These are phyloP conservation scores for Diaporthe helianthi DNA, from an alignment of 2,329 filamentous ascomycete species.

Conservation along the genomic window DNA sequence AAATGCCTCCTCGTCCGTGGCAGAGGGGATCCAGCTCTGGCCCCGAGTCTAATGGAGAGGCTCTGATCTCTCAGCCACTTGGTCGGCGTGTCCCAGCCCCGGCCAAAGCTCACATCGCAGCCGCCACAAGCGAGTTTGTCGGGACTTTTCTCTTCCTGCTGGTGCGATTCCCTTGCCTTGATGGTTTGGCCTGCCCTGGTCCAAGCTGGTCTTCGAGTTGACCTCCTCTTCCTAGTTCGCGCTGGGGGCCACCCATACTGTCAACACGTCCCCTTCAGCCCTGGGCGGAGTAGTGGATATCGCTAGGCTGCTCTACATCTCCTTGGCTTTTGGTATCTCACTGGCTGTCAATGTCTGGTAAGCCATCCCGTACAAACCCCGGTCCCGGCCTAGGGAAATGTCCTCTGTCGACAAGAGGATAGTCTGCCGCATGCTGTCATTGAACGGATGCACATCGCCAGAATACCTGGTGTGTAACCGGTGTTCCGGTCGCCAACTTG, in stretches of 20 bases:
- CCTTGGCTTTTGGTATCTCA: slow-evolving; percentile 56
- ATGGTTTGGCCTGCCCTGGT: background rate
- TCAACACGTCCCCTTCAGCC: slow-evolving; percentile 38
- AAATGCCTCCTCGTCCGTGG: slow-evolving; percentile 34
- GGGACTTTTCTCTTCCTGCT: slow-evolving; percentile 62
- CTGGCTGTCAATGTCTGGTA: slow-evolving; percentile 61
- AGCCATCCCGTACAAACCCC: background rate
- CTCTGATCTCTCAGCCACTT: slow-evolving; percentile 16
- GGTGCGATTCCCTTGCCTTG: slow-evolving; percentile 35
- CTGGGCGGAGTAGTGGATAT: slow-evolving; percentile 41
- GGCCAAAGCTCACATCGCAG: slow-evolving; percentile 46
- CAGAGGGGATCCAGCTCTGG: slow-evolving; percentile 13
- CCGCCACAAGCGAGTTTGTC: slow-evolving; percentile 57
- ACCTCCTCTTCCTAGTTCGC: slow-evolving; percentile 37
- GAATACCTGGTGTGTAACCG: background rate
- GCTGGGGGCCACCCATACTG: slow-evolving; percentile 41
- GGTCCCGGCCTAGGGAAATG: background rate
- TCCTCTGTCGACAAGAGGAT: background rate
- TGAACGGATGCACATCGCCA: too few species aligned
- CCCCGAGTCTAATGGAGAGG: slow-evolving; percentile 25
- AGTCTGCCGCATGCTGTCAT: background rate
- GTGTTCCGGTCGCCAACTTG: background rate
- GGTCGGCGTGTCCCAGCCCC: slow-evolving; percentile 20
- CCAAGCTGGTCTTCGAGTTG: background rate
- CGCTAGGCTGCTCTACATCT: slow-evolving; percentile 55